A percentile compares a stretch with the other conserved stretches of the same genome.
phyloP scores from a whole-genome alignment of 108 stramenopile genomes.

The Skeletonema grethae region DNA sequence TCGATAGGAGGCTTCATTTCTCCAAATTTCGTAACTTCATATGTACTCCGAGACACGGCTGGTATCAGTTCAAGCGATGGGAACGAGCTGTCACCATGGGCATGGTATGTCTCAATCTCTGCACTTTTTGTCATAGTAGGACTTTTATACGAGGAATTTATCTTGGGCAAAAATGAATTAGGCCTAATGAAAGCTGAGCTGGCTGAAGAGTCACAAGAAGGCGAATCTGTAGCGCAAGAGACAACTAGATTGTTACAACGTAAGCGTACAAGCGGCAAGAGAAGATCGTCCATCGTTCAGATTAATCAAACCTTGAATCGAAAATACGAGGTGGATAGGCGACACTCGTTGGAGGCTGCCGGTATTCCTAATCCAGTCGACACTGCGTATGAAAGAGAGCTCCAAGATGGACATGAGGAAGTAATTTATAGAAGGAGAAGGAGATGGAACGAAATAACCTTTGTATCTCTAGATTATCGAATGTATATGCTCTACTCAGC shows the following conservation, averaged over 20 bases:
- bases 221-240: background rate
- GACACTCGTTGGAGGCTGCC: slow-evolving; percentile 16
- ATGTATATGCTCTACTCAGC: background rate
- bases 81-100: slow-evolving; percentile 15
- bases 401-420: slow-evolving; percentile 4
- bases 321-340: slow-evolving; percentile 30
- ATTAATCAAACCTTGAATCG: slow-evolving; percentile 30
- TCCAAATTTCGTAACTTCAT: slow-evolving; percentile 15
- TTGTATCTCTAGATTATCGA: background rate
- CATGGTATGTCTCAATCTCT: slow-evolving; percentile 7
- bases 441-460: background rate
- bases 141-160: slow-evolving; percentile 15
- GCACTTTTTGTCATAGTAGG: slow-evolving; percentile 8
- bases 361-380: slow-evolving; percentile 20
- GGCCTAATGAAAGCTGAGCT: background rate
- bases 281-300: slow-evolving; percentile 37
- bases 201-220: background rate
- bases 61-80: background rate
- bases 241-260: background rate
- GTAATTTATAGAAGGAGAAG: background rate
- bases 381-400: slow-evolving; percentile 10
- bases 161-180: slow-evolving; percentile 11
- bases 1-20: slow-evolving; percentile 21
- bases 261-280: background rate
- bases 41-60: slow-evolving; percentile 5